Percentiles rank a stretch among this genome's conserved stretches.
These are phyloP conservation scores for Arxiozyma heterogenica DNA, from an alignment of 1,139 yeast species.

Conservation along the genomic window DNA sequence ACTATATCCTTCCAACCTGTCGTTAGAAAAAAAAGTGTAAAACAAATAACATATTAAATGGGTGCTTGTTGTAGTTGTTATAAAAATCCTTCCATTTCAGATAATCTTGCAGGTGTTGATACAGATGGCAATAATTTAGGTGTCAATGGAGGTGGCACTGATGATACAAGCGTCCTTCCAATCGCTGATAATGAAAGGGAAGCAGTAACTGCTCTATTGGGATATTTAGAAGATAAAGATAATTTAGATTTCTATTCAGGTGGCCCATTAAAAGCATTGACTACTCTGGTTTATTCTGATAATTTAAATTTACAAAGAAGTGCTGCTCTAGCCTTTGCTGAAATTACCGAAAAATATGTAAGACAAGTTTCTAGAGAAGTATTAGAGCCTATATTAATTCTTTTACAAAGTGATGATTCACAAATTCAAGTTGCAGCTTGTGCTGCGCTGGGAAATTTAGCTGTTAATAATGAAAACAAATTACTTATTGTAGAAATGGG, in stretches of 20 bases:
- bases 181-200: constrained; percentile 96
- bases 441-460: constrained; percentile 94
- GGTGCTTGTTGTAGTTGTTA: constrained; percentile 62
- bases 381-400: constrained; percentile 80
- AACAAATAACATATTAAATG: constrained; percentile 33
- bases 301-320: constrained; percentile 91
- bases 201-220: constrained; percentile 83
- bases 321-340: constrained; percentile 98
- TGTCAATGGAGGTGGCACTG: constrained; percentile 12
- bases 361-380: constrained; percentile 86
- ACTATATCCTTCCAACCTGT: background rate
- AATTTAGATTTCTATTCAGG: constrained; percentile 78
- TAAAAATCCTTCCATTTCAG: constrained; percentile 28
- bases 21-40: background rate
- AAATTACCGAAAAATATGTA: constrained; percentile 92
- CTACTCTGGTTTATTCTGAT: constrained; percentile 89
- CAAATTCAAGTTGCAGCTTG: constrained; percentile 98
- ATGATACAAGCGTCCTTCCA: constrained; percentile 62
- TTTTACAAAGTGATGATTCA: constrained; percentile 77
- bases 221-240: constrained; percentile 70
- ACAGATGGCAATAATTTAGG: background rate
- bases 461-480: constrained; percentile 93
- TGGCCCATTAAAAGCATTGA: constrained; percentile 78
- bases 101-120: background rate
- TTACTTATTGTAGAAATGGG: constrained; percentile 95